Base-by-base conservation (phyloP, 2,329 filamentous ascomycete species). In the Sclerotiophoma versabilis region DNA sequence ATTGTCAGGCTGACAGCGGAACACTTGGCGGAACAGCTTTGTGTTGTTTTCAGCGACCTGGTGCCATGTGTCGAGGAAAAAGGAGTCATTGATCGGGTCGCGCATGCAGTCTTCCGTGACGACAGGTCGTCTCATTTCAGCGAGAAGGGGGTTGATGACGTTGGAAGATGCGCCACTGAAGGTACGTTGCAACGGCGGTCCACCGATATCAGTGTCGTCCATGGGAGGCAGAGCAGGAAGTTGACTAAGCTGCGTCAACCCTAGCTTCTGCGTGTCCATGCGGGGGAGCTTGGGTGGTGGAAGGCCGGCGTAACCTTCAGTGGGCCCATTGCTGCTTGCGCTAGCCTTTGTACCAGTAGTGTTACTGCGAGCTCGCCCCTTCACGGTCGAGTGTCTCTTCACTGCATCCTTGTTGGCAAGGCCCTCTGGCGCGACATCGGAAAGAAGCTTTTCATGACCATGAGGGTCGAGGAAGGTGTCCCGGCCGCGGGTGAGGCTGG, bases 1-100 rank as follows among this genome's bases (percentile, higher is more conserved):
- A 45, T 88, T 97, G 73, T 99, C 95, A 1, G 95, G 95, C 90
- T 96, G 96, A 75, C 93, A 97, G 39, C 93, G 87, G 80, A 99
- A 99, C 8, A 99, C 93, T 57, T 90, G 87, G 26, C 95, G 89
- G 78, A 91, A 99, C 41, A 99, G 84, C 71, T 92, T 93, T 3
- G 95, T 99, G 73, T 99, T 99, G 79, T 98, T 98, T 59, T 90
- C 87, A 0, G 95, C 95, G 47, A 92, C 87, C 15, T 87, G 83
- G 61, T 89, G 87, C 96, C 96, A 99, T 1, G 91, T 87, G 58
- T 96, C 90, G 38, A 95, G 85, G 71, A 91, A 90, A 76, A 99
- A 99, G 1, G 83, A 79, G 48, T 91, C 84, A 53, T 88, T 87
- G 33, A 99, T 77, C 0, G 96, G 95, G 75, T 99, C 95, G 14